These are phyloP conservation scores for Botrytis tulipae DNA, from an alignment of 2,329 filamentous ascomycete genomes.

Conservation along the genomic window DNA sequence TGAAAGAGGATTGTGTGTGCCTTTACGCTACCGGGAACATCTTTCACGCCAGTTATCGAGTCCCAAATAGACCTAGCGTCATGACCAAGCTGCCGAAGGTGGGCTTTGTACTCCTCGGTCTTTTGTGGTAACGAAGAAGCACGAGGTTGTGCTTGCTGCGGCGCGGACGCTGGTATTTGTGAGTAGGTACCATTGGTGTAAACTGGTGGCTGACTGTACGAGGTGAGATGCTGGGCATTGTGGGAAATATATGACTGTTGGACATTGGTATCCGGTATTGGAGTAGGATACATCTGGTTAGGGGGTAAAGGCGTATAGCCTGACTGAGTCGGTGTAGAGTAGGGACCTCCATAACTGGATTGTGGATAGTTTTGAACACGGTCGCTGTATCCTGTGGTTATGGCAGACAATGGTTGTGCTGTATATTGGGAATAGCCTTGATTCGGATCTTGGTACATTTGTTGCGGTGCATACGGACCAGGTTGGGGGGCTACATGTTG, in stretches of 20 bases:
- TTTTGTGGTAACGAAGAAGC: slow-evolving; percentile 32
- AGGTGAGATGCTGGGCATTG: slow-evolving; percentile 26
- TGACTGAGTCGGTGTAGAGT: slow-evolving; percentile 27
- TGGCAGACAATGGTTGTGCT: slow-evolving; percentile 28
- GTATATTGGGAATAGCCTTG: slow-evolving; percentile 31
- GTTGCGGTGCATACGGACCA: slow-evolving; percentile 35
- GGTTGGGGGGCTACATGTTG: slow-evolving; percentile 37
- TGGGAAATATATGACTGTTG: slow-evolving; percentile 29
- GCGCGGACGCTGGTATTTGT: not conserved
- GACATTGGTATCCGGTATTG: slow-evolving; percentile 24
- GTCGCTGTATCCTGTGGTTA: slow-evolving; percentile 29
- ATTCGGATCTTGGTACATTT: slow-evolving; percentile 31
- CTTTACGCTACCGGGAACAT: slow-evolving; percentile 60
- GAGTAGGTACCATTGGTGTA: slow-evolving; percentile 28
- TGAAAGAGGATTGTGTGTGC: slow-evolving; percentile 64
- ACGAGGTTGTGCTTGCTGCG: slow-evolving; percentile 25
- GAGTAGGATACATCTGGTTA: slow-evolving; percentile 28
- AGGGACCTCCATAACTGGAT: slow-evolving; percentile 31
- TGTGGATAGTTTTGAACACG: slow-evolving; percentile 33
- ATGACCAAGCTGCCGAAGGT: slow-evolving; percentile 53
- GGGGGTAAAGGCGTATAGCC: slow-evolving; percentile 27
- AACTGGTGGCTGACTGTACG: slow-evolving; percentile 29
- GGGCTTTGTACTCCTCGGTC: slow-evolving; percentile 46
- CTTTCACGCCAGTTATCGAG: slow-evolving; percentile 55
- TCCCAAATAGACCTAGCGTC: slow-evolving; percentile 64